Conservation (phyloP, 2,329 filamentous ascomycete species). For the Ceratocystis albifundus region DNA sequence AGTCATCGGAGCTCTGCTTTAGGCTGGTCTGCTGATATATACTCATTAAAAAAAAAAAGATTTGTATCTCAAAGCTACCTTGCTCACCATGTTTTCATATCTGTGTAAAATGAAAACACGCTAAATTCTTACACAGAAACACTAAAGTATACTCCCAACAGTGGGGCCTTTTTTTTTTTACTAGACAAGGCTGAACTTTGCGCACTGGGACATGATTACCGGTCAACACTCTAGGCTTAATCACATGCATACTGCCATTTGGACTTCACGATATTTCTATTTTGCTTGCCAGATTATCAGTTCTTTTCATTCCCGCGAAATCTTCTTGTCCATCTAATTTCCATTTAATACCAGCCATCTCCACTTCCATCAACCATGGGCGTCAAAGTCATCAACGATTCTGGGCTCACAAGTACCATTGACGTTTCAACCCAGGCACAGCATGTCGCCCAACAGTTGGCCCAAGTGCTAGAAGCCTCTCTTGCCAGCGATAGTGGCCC, state of each 20-base stretch:
- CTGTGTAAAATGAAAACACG: too few species aligned
- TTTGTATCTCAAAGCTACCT: too few species aligned
- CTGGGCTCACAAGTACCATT: conserved; percentile 54
- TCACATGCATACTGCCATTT: not conserved
- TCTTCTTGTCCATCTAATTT: not conserved
- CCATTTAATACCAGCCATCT: not conserved
- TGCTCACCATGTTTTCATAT: too few species aligned
- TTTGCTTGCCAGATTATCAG: too few species aligned
- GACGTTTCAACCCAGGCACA: conserved; percentile 62
- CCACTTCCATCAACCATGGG: not conserved
- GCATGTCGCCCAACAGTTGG: conserved; percentile 55
- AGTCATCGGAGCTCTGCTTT: too few species aligned
- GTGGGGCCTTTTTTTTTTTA: not conserved
- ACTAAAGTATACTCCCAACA: not conserved
- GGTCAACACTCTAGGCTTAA: too few species aligned
- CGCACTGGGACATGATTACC: too few species aligned
- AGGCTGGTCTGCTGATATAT: too few species aligned
- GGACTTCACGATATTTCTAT: too few species aligned
- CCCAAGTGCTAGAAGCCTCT: conserved; percentile 40
- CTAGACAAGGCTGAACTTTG: conserved; percentile 3
- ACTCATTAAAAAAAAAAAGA: too few species aligned
- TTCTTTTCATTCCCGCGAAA: not conserved
- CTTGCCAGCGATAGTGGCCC: conserved; percentile 37
- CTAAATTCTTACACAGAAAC: too few species aligned
- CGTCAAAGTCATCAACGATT: conserved; percentile 31